A percentile compares a stretch with the other conserved stretches of the same genome.
Evolutionary conservation across 2,329 filamentous ascomycete genomes (phyloP).

Genomic region (Aureobasidium leucospermi): DNA sequence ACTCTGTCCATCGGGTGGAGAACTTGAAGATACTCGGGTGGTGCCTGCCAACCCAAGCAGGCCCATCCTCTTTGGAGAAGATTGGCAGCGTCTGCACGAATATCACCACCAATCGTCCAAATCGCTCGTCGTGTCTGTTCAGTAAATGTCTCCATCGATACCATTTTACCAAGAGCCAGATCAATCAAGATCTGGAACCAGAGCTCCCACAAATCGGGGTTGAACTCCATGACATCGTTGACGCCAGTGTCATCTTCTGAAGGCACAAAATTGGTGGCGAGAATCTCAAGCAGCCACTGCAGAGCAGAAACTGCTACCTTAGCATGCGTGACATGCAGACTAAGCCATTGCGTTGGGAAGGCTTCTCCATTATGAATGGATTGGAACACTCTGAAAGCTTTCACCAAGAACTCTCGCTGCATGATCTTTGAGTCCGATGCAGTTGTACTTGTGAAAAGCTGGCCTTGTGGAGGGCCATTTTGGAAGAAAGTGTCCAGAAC

Average conservation of each 20-base stretch:
- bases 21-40: conserved; percentile 60
- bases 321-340: conserved; percentile 62
- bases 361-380: conserved; percentile 85
- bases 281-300: conserved; percentile 37
- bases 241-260: conserved; percentile 80
- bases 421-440: neutral
- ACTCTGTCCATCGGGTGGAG: conserved; percentile 75
- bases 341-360: conserved; percentile 85
- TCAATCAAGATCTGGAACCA: conserved; percentile 87
- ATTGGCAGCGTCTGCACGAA: conserved; percentile 83
- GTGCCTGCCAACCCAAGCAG: conserved; percentile 93
- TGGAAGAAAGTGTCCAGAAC: conserved; percentile 76
- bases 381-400: conserved; percentile 66
- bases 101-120: conserved; percentile 98
- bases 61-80: conserved; percentile 83
- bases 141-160: conserved; percentile 90
- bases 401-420: neutral
- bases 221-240: conserved; percentile 52
- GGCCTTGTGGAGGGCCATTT: conserved; percentile 5
- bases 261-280: conserved; percentile 80
- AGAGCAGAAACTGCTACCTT: conserved; percentile 17
- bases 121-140: conserved; percentile 94
- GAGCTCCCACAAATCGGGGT: conserved; percentile 86
- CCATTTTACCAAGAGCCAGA: conserved; percentile 77
- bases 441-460: neutral